These are phyloP conservation scores for Erythrophleum fordii DNA, from an alignment of 306 rosid species.

Conservation along the genomic window DNA sequence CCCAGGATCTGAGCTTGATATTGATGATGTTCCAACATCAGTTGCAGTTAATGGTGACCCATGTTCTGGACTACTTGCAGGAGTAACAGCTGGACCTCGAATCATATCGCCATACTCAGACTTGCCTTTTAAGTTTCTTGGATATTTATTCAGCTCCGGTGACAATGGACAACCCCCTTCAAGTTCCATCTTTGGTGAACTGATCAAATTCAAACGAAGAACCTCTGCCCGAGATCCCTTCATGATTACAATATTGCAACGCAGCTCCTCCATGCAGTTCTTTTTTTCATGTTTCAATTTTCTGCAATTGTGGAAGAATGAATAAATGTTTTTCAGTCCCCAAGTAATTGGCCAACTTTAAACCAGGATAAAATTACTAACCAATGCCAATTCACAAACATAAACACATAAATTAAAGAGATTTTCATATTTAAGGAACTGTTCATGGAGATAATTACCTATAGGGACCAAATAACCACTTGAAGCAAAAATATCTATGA, in stretches of 20 bases:
- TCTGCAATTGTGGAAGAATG: constrained; percentile 48
- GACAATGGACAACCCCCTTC: constrained; percentile 37
- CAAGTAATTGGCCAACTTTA: constrained; percentile 12
- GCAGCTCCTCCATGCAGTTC: constrained; percentile 72
- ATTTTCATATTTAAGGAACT: too few relatives aligned
- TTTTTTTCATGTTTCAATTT: constrained; percentile 64
- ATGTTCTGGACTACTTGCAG: constrained; percentile 63
- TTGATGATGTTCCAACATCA: constrained; percentile 85
- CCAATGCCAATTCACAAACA: not conserved
- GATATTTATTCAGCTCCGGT: constrained; percentile 41
- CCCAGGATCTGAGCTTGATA: constrained; percentile 88
- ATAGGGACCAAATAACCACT: not conserved
- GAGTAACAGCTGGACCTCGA: constrained; percentile 66
- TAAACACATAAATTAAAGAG: too few relatives aligned
- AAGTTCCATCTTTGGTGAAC: constrained; percentile 43
- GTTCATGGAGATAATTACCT: too few relatives aligned
- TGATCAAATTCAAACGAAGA: constrained; percentile 63
- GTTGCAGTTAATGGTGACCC: constrained; percentile 78
- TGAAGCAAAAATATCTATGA: not conserved
- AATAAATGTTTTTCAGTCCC: constrained; percentile 20
- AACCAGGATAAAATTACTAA: not conserved
- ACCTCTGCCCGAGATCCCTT: constrained; percentile 58
- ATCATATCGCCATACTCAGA: constrained; percentile 41
- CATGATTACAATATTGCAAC: constrained; percentile 79
- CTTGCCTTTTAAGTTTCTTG: constrained; percentile 46